These are phyloP conservation scores for Durotheca rogersii DNA, from an alignment of 495 filamentous ascomycete genomes.

Conservation along the genomic window DNA sequence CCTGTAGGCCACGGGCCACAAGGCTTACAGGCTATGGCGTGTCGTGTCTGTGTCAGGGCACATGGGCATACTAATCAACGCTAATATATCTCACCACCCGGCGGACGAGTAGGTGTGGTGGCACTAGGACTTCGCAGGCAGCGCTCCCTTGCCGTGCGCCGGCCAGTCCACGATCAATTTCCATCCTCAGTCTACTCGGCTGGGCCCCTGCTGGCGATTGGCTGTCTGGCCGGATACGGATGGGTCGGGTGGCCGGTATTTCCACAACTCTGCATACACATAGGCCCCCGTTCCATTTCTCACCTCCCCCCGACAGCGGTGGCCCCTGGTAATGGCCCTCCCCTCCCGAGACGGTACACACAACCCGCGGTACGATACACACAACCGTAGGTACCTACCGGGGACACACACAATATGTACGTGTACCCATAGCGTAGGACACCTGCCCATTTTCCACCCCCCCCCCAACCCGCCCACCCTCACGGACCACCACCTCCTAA, in stretches of 20 bases:
- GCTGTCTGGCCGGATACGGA: constrained; percentile 24
- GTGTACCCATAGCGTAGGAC: too few relatives aligned
- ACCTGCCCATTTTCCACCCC: too few relatives aligned
- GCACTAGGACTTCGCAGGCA: constrained; percentile 34
- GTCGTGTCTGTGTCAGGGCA: too few relatives aligned
- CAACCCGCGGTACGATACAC: background rate
- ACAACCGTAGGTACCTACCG: background rate
- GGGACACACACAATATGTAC: too few relatives aligned
- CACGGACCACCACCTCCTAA: too few relatives aligned
- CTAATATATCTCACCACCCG: too few relatives aligned
- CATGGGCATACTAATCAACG: background rate
- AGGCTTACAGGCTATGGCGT: too few relatives aligned
- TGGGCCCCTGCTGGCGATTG: constrained; percentile 8
- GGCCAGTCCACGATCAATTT: constrained; percentile 34
- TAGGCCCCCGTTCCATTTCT: constrained; percentile 6
- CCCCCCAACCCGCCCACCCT: too few relatives aligned
- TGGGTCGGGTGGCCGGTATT: constrained; percentile 39
- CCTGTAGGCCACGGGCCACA: too few relatives aligned
- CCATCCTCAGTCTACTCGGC: constrained; percentile 28
- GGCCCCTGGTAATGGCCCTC: constrained; percentile 12
- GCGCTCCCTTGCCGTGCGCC: constrained; percentile 31
- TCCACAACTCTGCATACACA: constrained; percentile 39
- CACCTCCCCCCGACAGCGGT: constrained; percentile 24
- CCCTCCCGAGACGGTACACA: background rate
- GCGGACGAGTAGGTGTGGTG: constrained; percentile 18